phyloP scores from a whole-genome alignment of 352 stramenopile species.

The Pythium angustatum region DNA sequence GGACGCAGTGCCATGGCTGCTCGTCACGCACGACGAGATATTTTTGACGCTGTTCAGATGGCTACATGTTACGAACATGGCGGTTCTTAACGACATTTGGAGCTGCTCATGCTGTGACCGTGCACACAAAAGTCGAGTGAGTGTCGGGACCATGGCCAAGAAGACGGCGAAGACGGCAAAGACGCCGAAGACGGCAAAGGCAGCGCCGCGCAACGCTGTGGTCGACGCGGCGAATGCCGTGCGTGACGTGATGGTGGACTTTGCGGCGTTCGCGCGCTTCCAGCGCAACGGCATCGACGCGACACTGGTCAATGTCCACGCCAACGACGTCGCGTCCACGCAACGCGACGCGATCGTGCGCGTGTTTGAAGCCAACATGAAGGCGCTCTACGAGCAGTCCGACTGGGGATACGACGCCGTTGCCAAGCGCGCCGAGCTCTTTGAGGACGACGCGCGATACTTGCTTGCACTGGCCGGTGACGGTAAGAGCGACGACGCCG shows the following conservation, averaged over 20 bases:
- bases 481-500: neutral
- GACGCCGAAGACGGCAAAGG: neutral
- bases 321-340: constrained; percentile 35
- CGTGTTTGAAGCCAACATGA: constrained; percentile 94
- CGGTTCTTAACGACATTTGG: neutral
- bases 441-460: constrained; percentile 85
- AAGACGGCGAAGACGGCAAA: constrained; percentile 19
- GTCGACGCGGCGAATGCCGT: constrained; percentile 57
- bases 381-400: constrained; percentile 81
- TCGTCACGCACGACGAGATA: neutral
- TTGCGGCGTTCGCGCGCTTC: constrained; percentile 58
- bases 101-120: neutral
- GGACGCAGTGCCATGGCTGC: no score
- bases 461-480: constrained; percentile 49
- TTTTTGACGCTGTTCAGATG: constrained; percentile 8
- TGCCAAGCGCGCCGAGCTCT: constrained; percentile 85
- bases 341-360: constrained; percentile 43
- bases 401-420: constrained; percentile 90
- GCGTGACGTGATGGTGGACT: constrained; percentile 60
- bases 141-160: constrained; percentile 29
- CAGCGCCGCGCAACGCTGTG: constrained; percentile 20
- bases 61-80: constrained; percentile 20
- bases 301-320: constrained; percentile 44
- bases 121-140: no score
- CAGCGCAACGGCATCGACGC: constrained; percentile 49